A percentile compares a stretch with the other conserved stretches of the same genome.
phyloP scores from a whole-genome alignment of 768 basidiomycete genomes.

The Termitomyces sp. region DNA sequence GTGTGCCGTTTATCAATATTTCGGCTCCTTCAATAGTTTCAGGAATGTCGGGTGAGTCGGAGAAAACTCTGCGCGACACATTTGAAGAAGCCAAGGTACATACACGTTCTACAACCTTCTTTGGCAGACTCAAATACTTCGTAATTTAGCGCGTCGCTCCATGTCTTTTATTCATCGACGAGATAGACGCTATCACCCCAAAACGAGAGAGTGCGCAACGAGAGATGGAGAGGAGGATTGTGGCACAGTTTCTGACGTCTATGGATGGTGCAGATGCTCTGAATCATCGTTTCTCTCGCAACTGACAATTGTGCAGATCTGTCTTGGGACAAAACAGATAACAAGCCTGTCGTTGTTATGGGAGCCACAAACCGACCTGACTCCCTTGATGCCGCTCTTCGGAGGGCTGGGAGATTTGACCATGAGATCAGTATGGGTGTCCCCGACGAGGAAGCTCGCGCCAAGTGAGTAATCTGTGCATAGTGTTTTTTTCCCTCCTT shows the following conservation, averaged over 20 bases:
- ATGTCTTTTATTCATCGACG: slow-evolving; percentile 93
- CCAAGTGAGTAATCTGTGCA: slow-evolving; percentile 54
- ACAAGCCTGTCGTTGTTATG: slow-evolving; percentile 90
- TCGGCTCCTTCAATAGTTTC: slow-evolving; percentile 96
- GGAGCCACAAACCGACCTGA: slow-evolving; percentile 97
- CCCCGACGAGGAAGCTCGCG: slow-evolving; percentile 85
- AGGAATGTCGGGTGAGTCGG: slow-evolving; percentile 98
- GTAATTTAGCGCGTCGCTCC: slow-evolving; percentile 71
- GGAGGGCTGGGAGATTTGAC: slow-evolving; percentile 92
- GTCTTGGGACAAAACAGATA: slow-evolving; percentile 92
- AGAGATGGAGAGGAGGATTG: slow-evolving; percentile 97
- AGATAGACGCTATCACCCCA: slow-evolving; percentile 96
- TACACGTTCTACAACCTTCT: not conserved
- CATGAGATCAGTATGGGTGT: slow-evolving; percentile 98
- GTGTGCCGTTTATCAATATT: slow-evolving; percentile 87
- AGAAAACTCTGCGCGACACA: slow-evolving; percentile 92
- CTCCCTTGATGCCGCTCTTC: slow-evolving; percentile 87
- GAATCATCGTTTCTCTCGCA: not conserved
- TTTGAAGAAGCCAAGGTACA: slow-evolving; percentile 94
- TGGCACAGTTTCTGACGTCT: slow-evolving; percentile 95
- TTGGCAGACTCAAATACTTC: not conserved
- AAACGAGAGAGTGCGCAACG: slow-evolving; percentile 97
- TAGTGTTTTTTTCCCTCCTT: not conserved
- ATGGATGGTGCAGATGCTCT: slow-evolving; percentile 78
- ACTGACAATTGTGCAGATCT: slow-evolving; percentile 50